Percentiles rank a stretch among this genome's conserved stretches.
phyloP scores from a whole-genome alignment of 1,284 basidiomycete species.

The Ceratobasidium sp. region DNA sequence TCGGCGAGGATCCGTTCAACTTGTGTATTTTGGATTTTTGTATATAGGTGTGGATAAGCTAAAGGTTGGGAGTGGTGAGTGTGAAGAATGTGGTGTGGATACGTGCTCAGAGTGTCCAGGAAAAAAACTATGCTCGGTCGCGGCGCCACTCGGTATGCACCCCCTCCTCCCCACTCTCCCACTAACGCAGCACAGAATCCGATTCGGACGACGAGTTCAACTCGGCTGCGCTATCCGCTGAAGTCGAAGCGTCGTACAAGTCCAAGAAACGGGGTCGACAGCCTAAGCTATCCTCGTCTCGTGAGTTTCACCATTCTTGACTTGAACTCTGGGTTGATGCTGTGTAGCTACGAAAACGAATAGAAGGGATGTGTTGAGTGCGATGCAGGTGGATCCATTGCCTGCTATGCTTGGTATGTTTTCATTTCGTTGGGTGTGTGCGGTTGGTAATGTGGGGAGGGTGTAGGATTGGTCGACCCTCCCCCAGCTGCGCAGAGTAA shows the following conservation, averaged over 20 bases:
- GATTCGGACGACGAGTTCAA: constrained; percentile 40
- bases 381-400: constrained; percentile 11
- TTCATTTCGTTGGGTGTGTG: neutral
- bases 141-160: constrained; percentile 14
- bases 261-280: constrained; percentile 15
- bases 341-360: neutral
- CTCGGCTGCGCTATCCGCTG: constrained; percentile 12
- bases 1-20: too few relatives aligned
- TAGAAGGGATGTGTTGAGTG: constrained; percentile 18
- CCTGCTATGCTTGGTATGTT: constrained; percentile 21
- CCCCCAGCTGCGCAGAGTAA: neutral
- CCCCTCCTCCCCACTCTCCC: too few relatives aligned
- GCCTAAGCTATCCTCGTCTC: neutral
- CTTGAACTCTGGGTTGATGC: too few relatives aligned
- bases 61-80: too few relatives aligned
- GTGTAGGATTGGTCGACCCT: constrained; percentile 1
- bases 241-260: constrained; percentile 31
- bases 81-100: too few relatives aligned
- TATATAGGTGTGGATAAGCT: too few relatives aligned
- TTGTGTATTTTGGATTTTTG: neutral
- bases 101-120: neutral
- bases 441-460: neutral
- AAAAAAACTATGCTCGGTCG: constrained; percentile 14
- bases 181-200: neutral
- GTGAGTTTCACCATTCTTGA: neutral